Base-by-base conservation (phyloP, 768 basidiomycete genomes). In the Tulasnella sp. region DNA sequence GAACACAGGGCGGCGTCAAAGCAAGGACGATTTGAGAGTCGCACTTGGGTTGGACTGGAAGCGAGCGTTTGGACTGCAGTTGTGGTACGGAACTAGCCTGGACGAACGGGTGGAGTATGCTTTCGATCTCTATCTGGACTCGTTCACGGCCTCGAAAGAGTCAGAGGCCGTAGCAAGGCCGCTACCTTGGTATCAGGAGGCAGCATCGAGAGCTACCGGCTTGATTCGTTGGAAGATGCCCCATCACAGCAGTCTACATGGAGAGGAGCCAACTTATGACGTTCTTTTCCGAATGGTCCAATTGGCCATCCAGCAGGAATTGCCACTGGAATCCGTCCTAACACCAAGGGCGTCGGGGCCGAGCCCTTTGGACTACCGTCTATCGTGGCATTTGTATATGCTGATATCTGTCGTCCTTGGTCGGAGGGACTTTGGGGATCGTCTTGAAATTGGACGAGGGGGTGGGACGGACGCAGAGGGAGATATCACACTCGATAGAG, bases 341-440 rank as follows among this genome's bases (percentile, higher is more conserved):
- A 72, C 78, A 10, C 86, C 93, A 0, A 73, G 83, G 7, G 88
- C 88, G 23, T 90, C 87, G 64, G 79, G 83, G 1, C 72, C 86
- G 1, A 85, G 82, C 4, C 85, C 85, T 0, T 70, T 82, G n/a
- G 92, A 94, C 69, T 84, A 82, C 68, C 81, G 90, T 21, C 73
- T 96, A 58, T 78, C 88, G 5, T 99, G 95, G 95, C 92, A 97
- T 71, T 68, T 97, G 32, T 97, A 95, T 70, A 80, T 92, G 56
- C 74, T 98, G 32, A 74, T 98, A 49, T 86, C 92, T 15, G 79
- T 86, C 24, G 87, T 85, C 61, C 82, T 96, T 73, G 77, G 85
- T 26, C 73, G 86, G 38, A 80, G 93, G 21, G 94, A 97, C 69
- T 87, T 95, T 65, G 80, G 82, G n/a, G 95, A 97, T 69, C 80